Base-by-base conservation (phyloP, 148 eudicot genomes). In the Rheum nobile region DNA sequence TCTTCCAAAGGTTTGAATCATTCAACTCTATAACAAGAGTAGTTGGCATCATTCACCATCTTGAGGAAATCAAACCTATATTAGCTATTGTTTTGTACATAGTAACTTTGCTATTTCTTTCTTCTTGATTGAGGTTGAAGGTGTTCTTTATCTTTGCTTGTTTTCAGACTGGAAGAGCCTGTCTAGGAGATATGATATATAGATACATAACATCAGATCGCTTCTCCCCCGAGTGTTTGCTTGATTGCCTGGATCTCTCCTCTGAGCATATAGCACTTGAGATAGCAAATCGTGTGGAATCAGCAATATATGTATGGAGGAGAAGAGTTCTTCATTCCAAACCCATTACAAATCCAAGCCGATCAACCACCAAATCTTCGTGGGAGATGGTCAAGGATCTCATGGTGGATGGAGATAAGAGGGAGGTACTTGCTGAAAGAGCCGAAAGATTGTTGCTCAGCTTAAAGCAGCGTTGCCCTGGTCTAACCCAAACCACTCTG, bases 161-260 rank as follows among this genome's bases (percentile, higher is more conserved):
- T 22, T 38, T 67, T 24, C 83, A 92, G 97, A 92, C 82, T 67
- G 95, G 92, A 70, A 88, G 87, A 83, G 84, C 87, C 31, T 92
- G 97, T 75, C 80, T 92, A 54, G 97, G 97, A 59, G 97, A 92
- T 63, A 82, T 88, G 77, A 85, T 90, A 57, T 85, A 89, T 69
- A 86, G 95, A 41, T 92, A 89, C 76, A 92, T 92, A 43, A 89
- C 89, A n/a, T 89, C 95, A 69, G 97, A 89, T 32, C 89, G 87
- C 44, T 92, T 85, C 84, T 86, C 89, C 0, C 82, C 92, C 0
- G 97, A 92, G 71, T 86, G 90, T 76, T 82, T 92, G 88, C 89
- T 92, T 28, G 92, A 92, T 79, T 88, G 89, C 85, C 85, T 92
- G 63, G 97, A 90, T 76, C 84, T 91, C 26, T 74, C 92, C 5